These are phyloP conservation scores for Claviceps purpurea DNA, from an alignment of 2,329 filamentous ascomycete genomes.

Conservation along the genomic window DNA sequence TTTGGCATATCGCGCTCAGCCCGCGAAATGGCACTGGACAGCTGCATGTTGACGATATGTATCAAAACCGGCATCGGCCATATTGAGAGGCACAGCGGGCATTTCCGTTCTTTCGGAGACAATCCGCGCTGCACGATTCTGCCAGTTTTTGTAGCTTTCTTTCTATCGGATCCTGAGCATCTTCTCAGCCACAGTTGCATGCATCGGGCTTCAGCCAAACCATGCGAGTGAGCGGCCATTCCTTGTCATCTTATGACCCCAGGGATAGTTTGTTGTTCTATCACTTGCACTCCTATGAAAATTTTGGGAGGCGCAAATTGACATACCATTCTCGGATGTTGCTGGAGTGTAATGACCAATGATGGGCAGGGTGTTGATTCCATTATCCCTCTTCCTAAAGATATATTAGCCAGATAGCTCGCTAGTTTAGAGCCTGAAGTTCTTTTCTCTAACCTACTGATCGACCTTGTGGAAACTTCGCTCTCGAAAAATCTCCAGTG, in stretches of 20 bases:
- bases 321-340: no score
- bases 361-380: neutral
- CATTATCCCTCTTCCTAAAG: neutral
- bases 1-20: no score
- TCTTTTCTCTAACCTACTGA: no score
- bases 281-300: no score
- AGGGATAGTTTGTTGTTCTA: no score
- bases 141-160: neutral
- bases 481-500: no score
- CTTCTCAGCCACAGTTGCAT: neutral
- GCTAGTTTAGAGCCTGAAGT: neutral
- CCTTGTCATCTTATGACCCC: neutral
- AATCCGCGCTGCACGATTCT: neutral
- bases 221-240: neutral
- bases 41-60: slow-evolving; percentile 8
- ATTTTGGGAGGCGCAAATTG: no score
- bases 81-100: slow-evolving; percentile 12
- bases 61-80: slow-evolving; percentile 12
- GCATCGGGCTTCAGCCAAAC: neutral
- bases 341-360: neutral
- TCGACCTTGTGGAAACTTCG: no score
- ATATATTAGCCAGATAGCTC: neutral
- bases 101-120: slow-evolving; percentile 15
- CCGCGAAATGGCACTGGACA: slow-evolving; percentile 4
- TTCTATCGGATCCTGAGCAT: neutral